A percentile compares a stretch with the other conserved stretches of the same genome.
Evolutionary conservation across 306 rosid genomes (phyloP).

Genomic region (Gillenia trifoliata): DNA sequence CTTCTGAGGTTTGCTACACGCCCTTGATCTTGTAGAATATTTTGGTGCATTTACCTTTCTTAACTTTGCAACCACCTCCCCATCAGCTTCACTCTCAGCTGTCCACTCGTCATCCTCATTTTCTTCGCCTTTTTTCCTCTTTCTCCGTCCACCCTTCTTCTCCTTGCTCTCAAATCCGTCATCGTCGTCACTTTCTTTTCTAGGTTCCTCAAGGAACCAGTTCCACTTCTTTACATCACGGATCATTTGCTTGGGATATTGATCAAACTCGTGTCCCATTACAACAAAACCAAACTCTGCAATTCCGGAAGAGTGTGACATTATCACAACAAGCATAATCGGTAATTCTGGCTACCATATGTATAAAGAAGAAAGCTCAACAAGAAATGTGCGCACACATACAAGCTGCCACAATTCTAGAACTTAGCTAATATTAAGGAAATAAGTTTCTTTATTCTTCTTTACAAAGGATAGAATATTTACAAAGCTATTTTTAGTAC

Average conservation of each 20-base stretch:
- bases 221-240: slow-evolving; percentile 54
- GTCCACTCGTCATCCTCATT: slow-evolving; percentile 61
- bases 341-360: neutral
- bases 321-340: slow-evolving; percentile 11
- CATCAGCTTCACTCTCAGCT: slow-evolving; percentile 58
- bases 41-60: slow-evolving; percentile 38
- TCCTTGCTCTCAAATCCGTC: slow-evolving; percentile 33
- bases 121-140: slow-evolving; percentile 36
- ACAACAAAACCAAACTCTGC: slow-evolving; percentile 81
- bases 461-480: no score
- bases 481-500: no score
- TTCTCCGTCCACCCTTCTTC: slow-evolving; percentile 28
- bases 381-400: neutral
- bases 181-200: slow-evolving; percentile 33
- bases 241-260: slow-evolving; percentile 56
- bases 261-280: slow-evolving; percentile 75
- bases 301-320: slow-evolving; percentile 14
- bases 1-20: slow-evolving; percentile 12
- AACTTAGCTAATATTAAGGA: neutral
- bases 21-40: slow-evolving; percentile 62
- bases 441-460: no score
- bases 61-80: slow-evolving; percentile 31
- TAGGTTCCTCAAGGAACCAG: slow-evolving; percentile 73
- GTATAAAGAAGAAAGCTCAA: neutral
- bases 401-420: neutral